Evolutionary conservation across 225 moss, liverwort and hornwort genomes (phyloP).

Genomic region (Pleurozium schreberi): DNA sequence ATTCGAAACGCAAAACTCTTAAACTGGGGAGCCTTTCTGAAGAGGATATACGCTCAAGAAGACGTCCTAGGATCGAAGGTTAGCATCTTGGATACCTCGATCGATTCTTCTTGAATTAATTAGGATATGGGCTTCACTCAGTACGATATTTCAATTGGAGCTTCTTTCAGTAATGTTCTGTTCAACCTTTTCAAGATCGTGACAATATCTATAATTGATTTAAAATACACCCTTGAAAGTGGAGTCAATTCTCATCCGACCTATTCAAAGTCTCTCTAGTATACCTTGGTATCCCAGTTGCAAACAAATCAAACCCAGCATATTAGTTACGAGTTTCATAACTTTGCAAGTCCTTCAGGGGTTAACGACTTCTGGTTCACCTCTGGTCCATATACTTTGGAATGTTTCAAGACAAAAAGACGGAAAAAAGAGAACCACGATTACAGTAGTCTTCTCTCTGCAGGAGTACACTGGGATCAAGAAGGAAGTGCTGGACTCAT

Average conservation of each 20-base stretch:
- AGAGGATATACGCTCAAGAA: background rate
- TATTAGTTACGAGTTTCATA: background rate
- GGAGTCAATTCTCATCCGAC: background rate
- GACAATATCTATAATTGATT: background rate
- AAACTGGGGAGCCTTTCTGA: background rate
- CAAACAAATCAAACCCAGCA: background rate
- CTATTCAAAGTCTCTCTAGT: background rate
- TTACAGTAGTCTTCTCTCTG: background rate
- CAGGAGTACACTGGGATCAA: conserved; percentile 7
- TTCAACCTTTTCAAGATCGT: background rate
- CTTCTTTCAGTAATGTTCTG: background rate
- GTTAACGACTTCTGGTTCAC: background rate
- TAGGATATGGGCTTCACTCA: background rate
- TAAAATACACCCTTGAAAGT: background rate
- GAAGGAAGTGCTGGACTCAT: conserved; percentile 9
- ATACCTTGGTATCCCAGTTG: background rate
- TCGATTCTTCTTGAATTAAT: no score
- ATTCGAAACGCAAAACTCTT: background rate
- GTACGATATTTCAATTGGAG: background rate
- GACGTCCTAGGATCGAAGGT: background rate
- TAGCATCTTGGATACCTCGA: background rate
- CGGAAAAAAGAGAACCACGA: background rate
- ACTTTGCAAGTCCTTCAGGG: no score
- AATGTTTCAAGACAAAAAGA: background rate
- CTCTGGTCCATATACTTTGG: background rate